Percentiles rank a stretch among this genome's conserved stretches.
Evolutionary conservation across 805 yeast species (phyloP).

Genomic region (Debaryomyces maramus): DNA sequence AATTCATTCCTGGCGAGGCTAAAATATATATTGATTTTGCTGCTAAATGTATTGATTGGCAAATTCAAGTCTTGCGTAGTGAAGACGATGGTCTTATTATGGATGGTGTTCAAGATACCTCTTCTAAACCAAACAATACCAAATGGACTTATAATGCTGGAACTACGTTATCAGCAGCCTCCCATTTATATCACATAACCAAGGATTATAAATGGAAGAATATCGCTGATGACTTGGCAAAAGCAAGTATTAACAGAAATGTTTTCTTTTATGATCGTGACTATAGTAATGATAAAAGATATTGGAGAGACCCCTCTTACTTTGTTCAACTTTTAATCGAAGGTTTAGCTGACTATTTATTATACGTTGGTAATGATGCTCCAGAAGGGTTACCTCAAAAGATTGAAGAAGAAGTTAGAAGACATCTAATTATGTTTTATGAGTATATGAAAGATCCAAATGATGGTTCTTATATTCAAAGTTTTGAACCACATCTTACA

Average conservation of each 20-base stretch:
- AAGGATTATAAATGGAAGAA: constrained; percentile 50
- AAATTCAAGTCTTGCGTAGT: constrained; percentile 52
- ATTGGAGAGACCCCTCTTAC: constrained; percentile 64
- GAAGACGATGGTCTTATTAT: constrained; percentile 52
- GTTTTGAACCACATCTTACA: constrained; percentile 57
- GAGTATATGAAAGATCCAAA: constrained; percentile 55
- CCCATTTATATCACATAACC: constrained; percentile 51
- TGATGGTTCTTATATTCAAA: constrained; percentile 60
- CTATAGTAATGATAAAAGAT: constrained; percentile 52
- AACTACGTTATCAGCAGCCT: constrained; percentile 56
- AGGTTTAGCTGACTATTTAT: constrained; percentile 65
- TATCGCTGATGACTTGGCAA: constrained; percentile 50
- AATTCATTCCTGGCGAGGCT: constrained; percentile 50
- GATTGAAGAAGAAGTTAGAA: constrained; percentile 45
- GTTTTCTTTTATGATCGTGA: constrained; percentile 65
- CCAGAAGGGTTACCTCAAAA: constrained; percentile 35
- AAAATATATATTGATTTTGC: constrained; percentile 55
- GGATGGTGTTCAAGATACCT: constrained; percentile 59
- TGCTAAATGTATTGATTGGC: constrained; percentile 59
- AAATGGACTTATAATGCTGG: constrained; percentile 74
- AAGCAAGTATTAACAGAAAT: constrained; percentile 57
- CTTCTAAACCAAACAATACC: constrained; percentile 43
- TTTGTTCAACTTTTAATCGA: constrained; percentile 65
- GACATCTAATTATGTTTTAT: constrained; percentile 58
- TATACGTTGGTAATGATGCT: constrained; percentile 46